Base-by-base conservation (phyloP, 768 basidiomycete species). In the Kwoniella sp. region DNA sequence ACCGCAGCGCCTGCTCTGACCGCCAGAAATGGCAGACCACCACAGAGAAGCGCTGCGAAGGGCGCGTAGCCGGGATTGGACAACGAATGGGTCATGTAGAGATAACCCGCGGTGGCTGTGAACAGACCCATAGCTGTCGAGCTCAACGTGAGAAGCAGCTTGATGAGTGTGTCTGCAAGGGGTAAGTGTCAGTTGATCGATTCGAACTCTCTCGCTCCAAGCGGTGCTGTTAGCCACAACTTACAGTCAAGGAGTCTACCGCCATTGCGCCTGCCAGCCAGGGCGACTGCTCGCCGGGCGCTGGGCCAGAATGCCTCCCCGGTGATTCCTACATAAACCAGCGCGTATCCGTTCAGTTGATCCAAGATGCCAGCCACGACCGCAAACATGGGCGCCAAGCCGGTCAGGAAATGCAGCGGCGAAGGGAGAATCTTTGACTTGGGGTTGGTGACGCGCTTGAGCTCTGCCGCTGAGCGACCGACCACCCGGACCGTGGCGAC, bases 11-110 rank as follows among this genome's bases (percentile, higher is more conserved):
- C 89, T 62, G 89, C 90, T 70, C 86, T 67, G 0, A 88, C 85
- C 27, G 89, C 87, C 19, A 91, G 77, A 5, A 85, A 87, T 0
- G 88, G 88, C 15, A 88, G 82, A 9, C 81, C 83, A 3, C 85
- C 89, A 20, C 85, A 86, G 3, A 92, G 76, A 14, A 92, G 60
- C 0, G 86, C 83, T 19, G 87, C 86, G 11, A 83, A 79, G 7
- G 90, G 77, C 0, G 89, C 88, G 62, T 86, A 80, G 39, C 83
- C 72, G 0, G 88, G 87, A 22, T 83, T 82, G 15, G 73, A 69
- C 19, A 89, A 75, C 0, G 86, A 84, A 73, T 89, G 87, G 2
- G 88, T 86, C n/a, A 89, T 87, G 60, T 92, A 88, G 17, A 96
- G 74, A 71, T 93, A 95, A 4, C 89, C 87, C 31, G 81, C 76